Base-by-base conservation (phyloP, 108 stramenopile species). In the Skeletonema costatum region DNA sequence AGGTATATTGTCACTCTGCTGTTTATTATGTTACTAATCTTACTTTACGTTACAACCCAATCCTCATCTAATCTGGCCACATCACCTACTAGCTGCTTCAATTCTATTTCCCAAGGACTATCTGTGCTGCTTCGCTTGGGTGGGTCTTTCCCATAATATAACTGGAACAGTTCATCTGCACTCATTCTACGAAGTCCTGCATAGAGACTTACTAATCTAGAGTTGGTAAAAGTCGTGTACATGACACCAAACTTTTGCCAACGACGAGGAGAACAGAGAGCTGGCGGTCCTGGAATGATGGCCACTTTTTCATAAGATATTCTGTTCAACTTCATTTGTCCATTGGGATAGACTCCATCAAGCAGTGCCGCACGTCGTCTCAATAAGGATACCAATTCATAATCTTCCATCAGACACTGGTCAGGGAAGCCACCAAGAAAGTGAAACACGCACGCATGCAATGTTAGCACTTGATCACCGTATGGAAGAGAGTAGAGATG, bases 331-430 rank as follows among this genome's bases (percentile, higher is more conserved):
- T 21, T 56, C 25, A 56, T 56, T 35, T 63, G 73, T 32, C 50
- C 73, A 33, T 14, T 59, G 7, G 39, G 17, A 41, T 59, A 32
- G 8, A 48, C 38, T 19, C 10, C 30, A 17, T 29, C 61, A 41
- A 76, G 65, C 70, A 89, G 62, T 29, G 84, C 80, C 33, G 85
- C 71, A 8, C 94, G 84, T 39, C 71, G 72, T 46, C 94, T 84
- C 44, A 96, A 39, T 68, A 90, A 66, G 4, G 84, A 82, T 14
- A 96, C 82, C 56, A 96, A 65, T 60, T 92, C 96, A 70, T 89
- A 97, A 78, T 97, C 96, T 75, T 97, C 96, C 93, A 97, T 93
- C 11, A 97, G 51, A 39, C 89, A 88, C 71, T 94, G 90, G 65
- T 93, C 84, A 9, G 93, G 96, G 74, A 88, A 95, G 19, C 96